phyloP scores from a whole-genome alignment of 2,329 filamentous ascomycete genomes.

The Furcasterigmium furcatum region DNA sequence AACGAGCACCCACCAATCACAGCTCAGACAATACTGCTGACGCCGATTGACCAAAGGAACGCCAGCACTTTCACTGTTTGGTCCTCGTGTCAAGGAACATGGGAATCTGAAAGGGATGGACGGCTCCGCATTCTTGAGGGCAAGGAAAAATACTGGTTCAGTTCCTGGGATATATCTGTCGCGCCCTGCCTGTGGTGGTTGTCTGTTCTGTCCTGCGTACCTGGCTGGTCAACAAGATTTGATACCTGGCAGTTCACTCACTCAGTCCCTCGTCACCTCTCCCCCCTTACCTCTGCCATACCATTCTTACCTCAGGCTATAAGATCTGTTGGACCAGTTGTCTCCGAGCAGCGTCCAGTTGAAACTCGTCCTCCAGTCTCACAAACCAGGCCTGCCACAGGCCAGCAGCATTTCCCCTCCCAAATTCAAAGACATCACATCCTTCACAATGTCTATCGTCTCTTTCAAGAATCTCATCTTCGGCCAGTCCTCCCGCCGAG shows the following conservation, averaged over 20 bases:
- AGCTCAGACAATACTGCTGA: not conserved
- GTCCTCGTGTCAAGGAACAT: not conserved
- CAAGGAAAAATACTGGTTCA: not conserved
- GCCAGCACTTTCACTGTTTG: not conserved
- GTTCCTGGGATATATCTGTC: not conserved
- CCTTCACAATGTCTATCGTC: conserved; percentile 11
- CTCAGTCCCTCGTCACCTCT: too few relatives aligned
- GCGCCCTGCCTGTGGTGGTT: not conserved
- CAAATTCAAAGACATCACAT: not conserved
- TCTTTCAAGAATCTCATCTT: conserved; percentile 13
- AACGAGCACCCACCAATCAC: not conserved
- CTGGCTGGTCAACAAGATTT: too few relatives aligned
- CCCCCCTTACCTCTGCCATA: too few relatives aligned
- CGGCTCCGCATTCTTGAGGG: not conserved
- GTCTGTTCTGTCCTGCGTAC: not conserved
- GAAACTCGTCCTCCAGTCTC: not conserved
- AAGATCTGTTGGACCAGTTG: not conserved
- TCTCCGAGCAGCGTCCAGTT: not conserved
- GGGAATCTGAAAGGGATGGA: not conserved
- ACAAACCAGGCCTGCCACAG: not conserved
- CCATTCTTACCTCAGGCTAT: too few relatives aligned
- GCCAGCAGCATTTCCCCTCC: not conserved
- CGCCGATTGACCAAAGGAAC: not conserved
- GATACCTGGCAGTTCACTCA: too few relatives aligned
- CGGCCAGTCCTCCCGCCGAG: conserved; percentile 5